phyloP scores from a whole-genome alignment of 1,284 basidiomycete species.

The Heterobasidion annosum region DNA sequence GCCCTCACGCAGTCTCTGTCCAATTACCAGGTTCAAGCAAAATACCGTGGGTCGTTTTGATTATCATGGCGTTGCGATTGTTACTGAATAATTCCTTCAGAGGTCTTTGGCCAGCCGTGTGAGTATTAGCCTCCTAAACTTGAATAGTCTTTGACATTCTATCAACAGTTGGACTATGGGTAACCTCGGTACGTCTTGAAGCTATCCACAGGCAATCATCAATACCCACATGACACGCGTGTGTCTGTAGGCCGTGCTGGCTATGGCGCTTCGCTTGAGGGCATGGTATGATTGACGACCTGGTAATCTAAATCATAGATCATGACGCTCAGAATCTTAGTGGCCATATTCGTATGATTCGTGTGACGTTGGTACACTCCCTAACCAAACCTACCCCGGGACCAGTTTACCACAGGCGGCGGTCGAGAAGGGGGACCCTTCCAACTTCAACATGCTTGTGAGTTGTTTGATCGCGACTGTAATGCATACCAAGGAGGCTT shows the following conservation, averaged over 20 bases:
- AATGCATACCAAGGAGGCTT: background rate
- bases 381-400: slow-evolving; percentile 38
- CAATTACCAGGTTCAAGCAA: slow-evolving; percentile 9
- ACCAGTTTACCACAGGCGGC: slow-evolving; percentile 22
- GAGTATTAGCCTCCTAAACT: background rate
- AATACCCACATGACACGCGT: background rate
- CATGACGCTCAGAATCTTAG: slow-evolving; percentile 17
- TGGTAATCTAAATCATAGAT: background rate
- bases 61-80: background rate
- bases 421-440: slow-evolving; percentile 32
- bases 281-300: slow-evolving; percentile 10
- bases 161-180: slow-evolving; percentile 40
- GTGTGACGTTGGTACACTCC: slow-evolving; percentile 62
- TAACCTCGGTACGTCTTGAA: slow-evolving; percentile 33
- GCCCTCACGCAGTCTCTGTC: slow-evolving; percentile 6
- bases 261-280: slow-evolving; percentile 16
- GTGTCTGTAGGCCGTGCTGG: slow-evolving; percentile 12
- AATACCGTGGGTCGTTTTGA: slow-evolving; percentile 4
- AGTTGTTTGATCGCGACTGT: background rate
- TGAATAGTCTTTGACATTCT: background rate
- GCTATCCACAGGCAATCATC: background rate
- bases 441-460: slow-evolving; percentile 22
- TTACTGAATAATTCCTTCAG: slow-evolving; percentile 14
- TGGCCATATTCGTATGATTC: slow-evolving; percentile 75
- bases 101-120: slow-evolving; percentile 38